These are phyloP conservation scores for Calonectria henricotiae DNA, from an alignment of 2,329 filamentous ascomycete species.

Conservation along the genomic window DNA sequence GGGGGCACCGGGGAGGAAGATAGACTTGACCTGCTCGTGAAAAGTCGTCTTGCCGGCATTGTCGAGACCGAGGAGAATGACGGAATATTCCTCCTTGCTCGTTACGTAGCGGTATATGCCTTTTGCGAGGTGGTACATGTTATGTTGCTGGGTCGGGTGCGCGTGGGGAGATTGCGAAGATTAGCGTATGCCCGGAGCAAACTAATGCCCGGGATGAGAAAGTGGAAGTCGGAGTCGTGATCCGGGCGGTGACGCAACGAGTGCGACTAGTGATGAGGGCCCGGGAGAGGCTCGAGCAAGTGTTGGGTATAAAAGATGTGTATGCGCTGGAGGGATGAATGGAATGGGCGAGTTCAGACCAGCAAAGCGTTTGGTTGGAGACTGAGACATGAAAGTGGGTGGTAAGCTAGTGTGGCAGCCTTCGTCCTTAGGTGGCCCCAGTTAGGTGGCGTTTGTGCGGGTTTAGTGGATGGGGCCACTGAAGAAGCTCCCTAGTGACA, in stretches of 20 bases:
- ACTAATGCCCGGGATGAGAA: constrained; percentile 23
- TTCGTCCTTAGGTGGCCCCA: neutral
- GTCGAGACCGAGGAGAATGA: constrained; percentile 96
- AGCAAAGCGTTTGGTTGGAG: neutral
- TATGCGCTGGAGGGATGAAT: constrained; percentile 10
- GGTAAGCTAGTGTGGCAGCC: neutral
- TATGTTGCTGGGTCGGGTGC: constrained; percentile 65
- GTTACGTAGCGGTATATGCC: constrained; percentile 95
- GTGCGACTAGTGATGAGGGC: constrained; percentile 1
- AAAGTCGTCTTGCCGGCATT: constrained; percentile 99
- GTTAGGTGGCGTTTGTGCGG: constrained; percentile 20
- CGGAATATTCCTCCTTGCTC: constrained; percentile 99
- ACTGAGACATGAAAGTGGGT: constrained; percentile 5
- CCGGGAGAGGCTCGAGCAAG: neutral
- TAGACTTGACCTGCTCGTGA: constrained; percentile 94
- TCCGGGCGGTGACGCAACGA: neutral
- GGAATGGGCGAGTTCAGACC: constrained; percentile 5
- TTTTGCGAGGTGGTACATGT: constrained; percentile 97
- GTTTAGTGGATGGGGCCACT: constrained; percentile 43
- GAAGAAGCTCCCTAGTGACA: constrained; percentile 31
- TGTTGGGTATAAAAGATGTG: neutral
- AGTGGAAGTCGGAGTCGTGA: neutral
- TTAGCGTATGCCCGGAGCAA: constrained; percentile 21
- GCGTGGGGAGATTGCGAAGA: neutral
- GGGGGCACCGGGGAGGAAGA: constrained; percentile 78